Percentiles rank a stretch among this genome's conserved stretches.
Evolutionary conservation across 805 yeast species (phyloP).

Genomic region (Candida tibetensis): DNA sequence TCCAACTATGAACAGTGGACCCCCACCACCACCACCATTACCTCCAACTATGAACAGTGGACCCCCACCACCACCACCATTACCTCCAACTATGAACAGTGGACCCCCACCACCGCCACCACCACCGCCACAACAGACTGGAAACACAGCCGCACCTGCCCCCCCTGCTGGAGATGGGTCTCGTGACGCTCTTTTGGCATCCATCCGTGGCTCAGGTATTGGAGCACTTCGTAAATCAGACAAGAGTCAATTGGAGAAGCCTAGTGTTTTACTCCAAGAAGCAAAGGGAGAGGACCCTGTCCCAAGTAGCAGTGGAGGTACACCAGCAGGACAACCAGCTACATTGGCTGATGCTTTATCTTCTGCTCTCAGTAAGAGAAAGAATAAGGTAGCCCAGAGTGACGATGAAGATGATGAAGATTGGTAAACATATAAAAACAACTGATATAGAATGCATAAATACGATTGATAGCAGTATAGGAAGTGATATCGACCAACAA

Average conservation of each 20-base stretch:
- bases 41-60: slow-evolving; percentile 5
- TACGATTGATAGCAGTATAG: no score
- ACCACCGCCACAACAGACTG: slow-evolving; percentile 30
- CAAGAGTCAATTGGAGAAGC: slow-evolving; percentile 77
- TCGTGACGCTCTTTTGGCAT: slow-evolving; percentile 80
- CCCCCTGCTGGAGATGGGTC: slow-evolving; percentile 49
- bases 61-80: slow-evolving; percentile 21
- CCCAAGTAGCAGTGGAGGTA: slow-evolving; percentile 31
- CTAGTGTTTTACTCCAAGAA: slow-evolving; percentile 69
- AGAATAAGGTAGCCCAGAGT: slow-evolving; percentile 73
- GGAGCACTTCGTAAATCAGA: slow-evolving; percentile 73
- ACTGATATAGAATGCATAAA: no score
- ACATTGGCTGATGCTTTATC: slow-evolving; percentile 84
- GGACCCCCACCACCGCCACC: slow-evolving; percentile 46
- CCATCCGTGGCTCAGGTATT: slow-evolving; percentile 76
- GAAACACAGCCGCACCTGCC: slow-evolving; percentile 24
- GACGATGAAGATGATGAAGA: slow-evolving; percentile 84
- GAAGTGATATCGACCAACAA: no score
- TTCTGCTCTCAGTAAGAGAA: slow-evolving; percentile 78
- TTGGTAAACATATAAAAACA: no score
- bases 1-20: slow-evolving; percentile 19
- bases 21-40: slow-evolving; percentile 25
- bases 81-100: slow-evolving; percentile 17
- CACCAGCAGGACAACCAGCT: slow-evolving; percentile 56
- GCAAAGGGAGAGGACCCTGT: slow-evolving; percentile 60